Conservation (phyloP, 2,329 filamentous ascomycete genomes). For the Hypoxylon sp. region DNA sequence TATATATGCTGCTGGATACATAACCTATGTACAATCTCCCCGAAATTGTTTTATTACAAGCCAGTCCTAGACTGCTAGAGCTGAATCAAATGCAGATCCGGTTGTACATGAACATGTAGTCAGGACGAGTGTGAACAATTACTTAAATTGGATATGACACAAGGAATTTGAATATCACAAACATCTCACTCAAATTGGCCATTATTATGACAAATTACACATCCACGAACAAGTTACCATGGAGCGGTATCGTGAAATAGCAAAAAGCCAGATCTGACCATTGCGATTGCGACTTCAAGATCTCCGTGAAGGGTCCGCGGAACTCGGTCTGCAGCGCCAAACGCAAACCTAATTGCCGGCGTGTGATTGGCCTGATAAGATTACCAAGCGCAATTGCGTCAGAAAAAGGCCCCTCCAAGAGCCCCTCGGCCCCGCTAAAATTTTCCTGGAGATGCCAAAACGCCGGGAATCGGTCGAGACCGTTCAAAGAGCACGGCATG, state of each 20-base stretch:
- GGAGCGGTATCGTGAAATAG: neutral
- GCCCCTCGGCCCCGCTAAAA: conserved; percentile 35
- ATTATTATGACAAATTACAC: neutral
- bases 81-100: neutral
- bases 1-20: neutral
- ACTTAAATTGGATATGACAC: neutral
- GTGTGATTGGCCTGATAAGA: conserved; percentile 42
- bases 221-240: neutral
- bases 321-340: conserved; percentile 34
- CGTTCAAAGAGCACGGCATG: conserved; percentile 26
- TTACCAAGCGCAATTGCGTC: conserved; percentile 43
- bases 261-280: neutral
- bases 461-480: conserved; percentile 41
- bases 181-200: conserved; percentile 1
- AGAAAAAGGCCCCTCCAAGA: conserved; percentile 33
- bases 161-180: neutral
- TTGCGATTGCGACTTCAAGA: conserved; percentile 19
- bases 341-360: conserved; percentile 18
- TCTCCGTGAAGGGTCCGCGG: conserved; percentile 44
- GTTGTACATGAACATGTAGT: neutral
- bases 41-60: conserved; percentile 12
- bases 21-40: conserved; percentile 23
- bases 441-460: conserved; percentile 33
- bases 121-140: too few species aligned
- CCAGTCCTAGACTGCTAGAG: neutral